Percentiles rank a stretch among this genome's conserved stretches.
phyloP scores from a whole-genome alignment of 148 eudicot species.

The Simmondsia chinensis region DNA sequence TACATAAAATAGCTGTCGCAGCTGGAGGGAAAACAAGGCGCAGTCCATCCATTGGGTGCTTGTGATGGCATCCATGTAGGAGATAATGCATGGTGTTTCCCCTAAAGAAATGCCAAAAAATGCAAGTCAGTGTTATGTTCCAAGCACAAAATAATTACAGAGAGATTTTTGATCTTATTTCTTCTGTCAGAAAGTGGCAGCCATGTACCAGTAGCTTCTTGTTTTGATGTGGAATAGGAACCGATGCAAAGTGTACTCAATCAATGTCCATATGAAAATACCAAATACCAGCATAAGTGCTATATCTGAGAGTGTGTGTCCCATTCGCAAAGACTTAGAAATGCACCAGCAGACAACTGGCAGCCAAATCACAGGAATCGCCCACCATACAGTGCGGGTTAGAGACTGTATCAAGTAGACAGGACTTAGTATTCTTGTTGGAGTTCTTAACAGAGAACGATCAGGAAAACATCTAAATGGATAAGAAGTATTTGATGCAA shows the following conservation, averaged over 20 bases:
- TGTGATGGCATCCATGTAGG: conserved; percentile 86
- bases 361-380: conserved; percentile 21
- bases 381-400: conserved; percentile 31
- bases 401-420: conserved; percentile 7
- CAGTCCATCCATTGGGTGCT: conserved; percentile 82
- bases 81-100: conserved; percentile 68
- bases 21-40: conserved; percentile 91
- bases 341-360: conserved; percentile 20
- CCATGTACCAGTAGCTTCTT: conserved; percentile 17
- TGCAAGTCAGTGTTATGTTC: conserved; percentile 29
- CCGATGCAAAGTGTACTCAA: conserved; percentile 26
- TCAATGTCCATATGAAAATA: conserved; percentile 18
- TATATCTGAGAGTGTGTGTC: conserved; percentile 11
- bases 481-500: not conserved
- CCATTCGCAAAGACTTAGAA: conserved; percentile 15
- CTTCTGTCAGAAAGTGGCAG: conserved; percentile 1
- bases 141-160: conserved; percentile 2
- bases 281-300: conserved; percentile 11
- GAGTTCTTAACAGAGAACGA: too few species aligned
- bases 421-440: too few species aligned
- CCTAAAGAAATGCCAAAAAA: conserved; percentile 7
- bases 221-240: conserved; percentile 30
- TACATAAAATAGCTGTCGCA: conserved; percentile 51
- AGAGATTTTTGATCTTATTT: too few species aligned
- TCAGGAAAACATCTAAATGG: too few species aligned